Base-by-base conservation (phyloP, 2,329 filamentous ascomycete genomes). In the Harringtonia lauricola region DNA sequence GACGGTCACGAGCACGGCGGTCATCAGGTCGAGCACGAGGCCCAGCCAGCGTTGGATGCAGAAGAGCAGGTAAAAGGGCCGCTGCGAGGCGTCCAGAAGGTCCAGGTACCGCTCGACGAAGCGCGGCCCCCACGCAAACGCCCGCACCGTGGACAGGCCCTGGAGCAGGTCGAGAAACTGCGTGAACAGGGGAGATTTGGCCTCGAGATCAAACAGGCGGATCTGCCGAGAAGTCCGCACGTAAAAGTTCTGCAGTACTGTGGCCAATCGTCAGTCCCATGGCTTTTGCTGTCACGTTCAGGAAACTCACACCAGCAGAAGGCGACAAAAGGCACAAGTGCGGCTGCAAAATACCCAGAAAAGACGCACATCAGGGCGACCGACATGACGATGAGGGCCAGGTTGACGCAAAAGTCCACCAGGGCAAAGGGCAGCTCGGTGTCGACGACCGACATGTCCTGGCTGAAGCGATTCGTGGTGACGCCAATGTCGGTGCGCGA, bases 171-270 rank as follows among this genome's bases (percentile, higher is more conserved):
- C 72, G 9, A 65, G 57, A 42, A 68, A 64, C 9, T 60, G 57
- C 0, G 60, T 60, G 39, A 70, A 74, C 0, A 79, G 55, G 0
- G 72, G 73, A 1, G 69, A 66, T 44, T 78, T 76, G 2, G 68
- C 64, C 53, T 80, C 76, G 2, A 80, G 63, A 28, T 79, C 75
- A 8, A 80, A 55, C 17, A 75, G 62, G 42, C 75, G 66, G 4
- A 80, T 49, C 51, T 79, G 75, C 0, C 74, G 60, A 1, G 73
- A 77, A 0, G 74, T 79, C 0, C 70, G 62, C 3, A 79, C 60
- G 50, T 79, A 79, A 39, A 73, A 62, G 36, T 62, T 68, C 46
- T 76, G 74, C 0, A 78, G 54, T 2, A 63, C 61, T 14, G 68
- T 60, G 0, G 66, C 65, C 0, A 74, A 59, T n/a, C n/a, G n/a